Evolutionary conservation across 1,284 basidiomycete genomes (phyloP), one percentile per base, ranked within the genome.

Genomic region (Lentinula novae-zelandiae): DNA sequence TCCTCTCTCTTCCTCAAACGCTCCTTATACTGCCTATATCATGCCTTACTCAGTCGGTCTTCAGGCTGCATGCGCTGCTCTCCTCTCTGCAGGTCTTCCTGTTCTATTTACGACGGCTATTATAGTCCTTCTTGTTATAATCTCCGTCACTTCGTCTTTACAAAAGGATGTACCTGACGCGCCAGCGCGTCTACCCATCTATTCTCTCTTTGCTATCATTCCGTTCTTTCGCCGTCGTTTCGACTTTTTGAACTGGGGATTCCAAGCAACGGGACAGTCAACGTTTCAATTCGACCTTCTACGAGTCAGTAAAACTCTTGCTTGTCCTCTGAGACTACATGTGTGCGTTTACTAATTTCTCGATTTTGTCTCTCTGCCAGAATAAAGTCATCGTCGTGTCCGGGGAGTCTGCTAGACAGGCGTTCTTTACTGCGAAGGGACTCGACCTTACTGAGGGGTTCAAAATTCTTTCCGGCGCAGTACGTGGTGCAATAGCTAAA

Each of bases 371-470:
- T 63, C 62, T 65, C 62, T 58, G 1, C 27, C 64, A 89, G 88
- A 82, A 86, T 65, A 83, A 79, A 8, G 85, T 89, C 63, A 76
- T 90, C 56, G 86, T 87, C 36, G 80, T 90, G 44, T 90, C 88
- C 48, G 89, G 89, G 56, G 85, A 89, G 69, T 78, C 76, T 42
- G 87, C 82, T n/a, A 78, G 88, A 61, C 80, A 81, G 62, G 78
- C 83, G 10, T 90, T 90, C 72, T 87, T 90, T 67, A 78, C 80
- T 4, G 81, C 86, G 58, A 85, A 82, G 72, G 78, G 80, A 15
- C 81, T 90, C 64, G 87, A 90, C 72, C 79, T 90, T 58, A 86
- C 85, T 50, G 86, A 89, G 74, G 88, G 87, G 13, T 90, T 89
- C 76, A 86, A 84, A 67, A 81, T 88, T 66, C 78, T 90, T 62